Percentiles rank a stretch among this genome's conserved stretches.
These are phyloP conservation scores for Lichtheimia corymbifera DNA, from an alignment of 371 early-diverging fungal genomes.

Conservation along the genomic window DNA sequence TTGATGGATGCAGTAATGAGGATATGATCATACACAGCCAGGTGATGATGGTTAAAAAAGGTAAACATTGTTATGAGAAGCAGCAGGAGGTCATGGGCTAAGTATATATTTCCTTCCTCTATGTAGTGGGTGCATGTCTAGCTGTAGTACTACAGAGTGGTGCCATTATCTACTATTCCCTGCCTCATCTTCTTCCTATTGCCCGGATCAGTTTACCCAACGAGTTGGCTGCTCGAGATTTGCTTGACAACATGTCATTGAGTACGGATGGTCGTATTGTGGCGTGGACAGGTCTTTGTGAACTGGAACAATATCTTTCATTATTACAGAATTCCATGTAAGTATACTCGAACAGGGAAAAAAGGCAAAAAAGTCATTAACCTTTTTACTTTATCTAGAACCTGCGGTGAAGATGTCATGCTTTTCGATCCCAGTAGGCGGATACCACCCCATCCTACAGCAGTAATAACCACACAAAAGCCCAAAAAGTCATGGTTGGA, in stretches of 20 bases:
- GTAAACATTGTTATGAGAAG: slow-evolving; percentile 11
- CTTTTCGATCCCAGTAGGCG: slow-evolving; percentile 37
- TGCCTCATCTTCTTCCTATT: slow-evolving; percentile 31
- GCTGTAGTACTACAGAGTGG: slow-evolving; percentile 27
- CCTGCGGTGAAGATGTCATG: slow-evolving; percentile 39
- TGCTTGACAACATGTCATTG: slow-evolving; percentile 32
- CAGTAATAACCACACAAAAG: slow-evolving; percentile 15
- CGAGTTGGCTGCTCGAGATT: slow-evolving; percentile 2
- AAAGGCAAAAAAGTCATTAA: too few species aligned
- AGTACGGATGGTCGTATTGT: slow-evolving; percentile 52
- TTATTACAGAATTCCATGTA: slow-evolving; percentile 33
- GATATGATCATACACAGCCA: slow-evolving; percentile 22
- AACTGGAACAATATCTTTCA: slow-evolving; percentile 42
- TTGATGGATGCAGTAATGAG: slow-evolving; percentile 10
- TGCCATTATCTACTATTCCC: slow-evolving; percentile 21
- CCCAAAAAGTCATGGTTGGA: slow-evolving; percentile 43
- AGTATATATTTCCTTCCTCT: background rate
- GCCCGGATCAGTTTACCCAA: slow-evolving; percentile 10
- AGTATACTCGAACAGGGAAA: slow-evolving; percentile 20
- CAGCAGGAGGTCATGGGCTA: too few species aligned
- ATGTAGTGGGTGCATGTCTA: slow-evolving; percentile 29
- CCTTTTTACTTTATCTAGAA: slow-evolving; percentile 4
- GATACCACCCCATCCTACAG: slow-evolving; percentile 48
- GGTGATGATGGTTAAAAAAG: slow-evolving; percentile 16
- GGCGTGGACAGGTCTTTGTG: slow-evolving; percentile 46